A percentile compares a stretch with the other conserved stretches of the same genome.
These are phyloP conservation scores for Mucor irregularis DNA, from an alignment of 371 early-diverging fungal species.

Conservation along the genomic window DNA sequence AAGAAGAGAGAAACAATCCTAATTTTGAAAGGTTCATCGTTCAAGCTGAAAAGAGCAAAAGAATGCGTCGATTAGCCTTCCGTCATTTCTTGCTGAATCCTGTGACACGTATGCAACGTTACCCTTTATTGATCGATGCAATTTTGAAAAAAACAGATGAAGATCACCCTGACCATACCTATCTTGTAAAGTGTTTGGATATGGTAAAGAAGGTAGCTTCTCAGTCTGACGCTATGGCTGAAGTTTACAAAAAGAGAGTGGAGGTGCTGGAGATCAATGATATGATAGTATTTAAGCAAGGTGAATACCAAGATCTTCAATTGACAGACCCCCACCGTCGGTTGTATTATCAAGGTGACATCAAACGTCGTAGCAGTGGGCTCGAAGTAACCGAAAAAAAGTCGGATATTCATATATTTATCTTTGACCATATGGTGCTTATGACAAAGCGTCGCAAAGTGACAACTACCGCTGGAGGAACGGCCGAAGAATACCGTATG, in stretches of 20 bases:
- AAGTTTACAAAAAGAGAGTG: constrained; percentile 25
- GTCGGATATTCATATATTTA: constrained; percentile 67
- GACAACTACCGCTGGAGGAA: constrained; percentile 11
- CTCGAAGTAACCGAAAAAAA: constrained; percentile 60
- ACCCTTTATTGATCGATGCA: constrained; percentile 69
- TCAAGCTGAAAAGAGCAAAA: constrained; percentile 61
- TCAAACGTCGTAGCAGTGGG: constrained; percentile 64
- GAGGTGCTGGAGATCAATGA: constrained; percentile 38
- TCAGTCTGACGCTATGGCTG: constrained; percentile 34
- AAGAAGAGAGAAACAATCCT: constrained; percentile 66
- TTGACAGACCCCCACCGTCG: constrained; percentile 68
- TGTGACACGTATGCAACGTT: constrained; percentile 87
- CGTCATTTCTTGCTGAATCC: constrained; percentile 62
- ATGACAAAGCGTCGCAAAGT: constrained; percentile 65
- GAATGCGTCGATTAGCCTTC: constrained; percentile 63
- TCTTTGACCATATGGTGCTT: constrained; percentile 84
- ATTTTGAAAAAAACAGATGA: constrained; percentile 82
- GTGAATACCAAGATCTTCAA: constrained; percentile 59
- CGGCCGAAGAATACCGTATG: constrained; percentile 52
- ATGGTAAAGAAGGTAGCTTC: constrained; percentile 40
- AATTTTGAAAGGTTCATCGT: constrained; percentile 72
- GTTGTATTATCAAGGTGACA: constrained; percentile 72
- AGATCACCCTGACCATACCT: constrained; percentile 77
- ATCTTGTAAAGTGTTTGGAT: constrained; percentile 70
- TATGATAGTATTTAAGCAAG: constrained; percentile 39